Evolutionary conservation across 2,329 filamentous ascomycete species (phyloP).

Genomic region (Tothia fuscella): DNA sequence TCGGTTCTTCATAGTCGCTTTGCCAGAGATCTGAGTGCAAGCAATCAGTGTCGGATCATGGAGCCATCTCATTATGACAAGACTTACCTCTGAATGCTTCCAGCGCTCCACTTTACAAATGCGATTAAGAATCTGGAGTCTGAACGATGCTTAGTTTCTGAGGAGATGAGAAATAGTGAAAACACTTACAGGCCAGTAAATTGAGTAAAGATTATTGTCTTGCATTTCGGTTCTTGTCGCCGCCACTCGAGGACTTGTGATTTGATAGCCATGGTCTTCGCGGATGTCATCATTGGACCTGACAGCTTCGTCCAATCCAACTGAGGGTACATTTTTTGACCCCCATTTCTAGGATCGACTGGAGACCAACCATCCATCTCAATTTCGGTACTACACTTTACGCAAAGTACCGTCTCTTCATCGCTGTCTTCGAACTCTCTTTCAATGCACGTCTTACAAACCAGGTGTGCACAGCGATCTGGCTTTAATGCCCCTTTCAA

Average conservation of each 20-base stretch:
- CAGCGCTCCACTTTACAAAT: constrained; percentile 41
- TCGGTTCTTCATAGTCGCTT: constrained; percentile 32
- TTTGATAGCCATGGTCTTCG: constrained; percentile 35
- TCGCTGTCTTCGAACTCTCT: no score
- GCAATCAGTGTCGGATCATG: not conserved
- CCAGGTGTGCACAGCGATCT: no score
- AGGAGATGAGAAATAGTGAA: no score
- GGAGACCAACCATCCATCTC: no score
- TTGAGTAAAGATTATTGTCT: constrained; percentile 50
- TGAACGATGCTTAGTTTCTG: not conserved
- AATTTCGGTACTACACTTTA: no score
- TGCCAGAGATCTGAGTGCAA: constrained; percentile 23
- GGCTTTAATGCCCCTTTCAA: no score
- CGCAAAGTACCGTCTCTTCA: no score
- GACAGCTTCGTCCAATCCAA: not conserved
- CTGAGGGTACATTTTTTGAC: no score
- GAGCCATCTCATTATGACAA: not conserved
- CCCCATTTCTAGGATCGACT: no score
- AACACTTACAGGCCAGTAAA: constrained; percentile 35
- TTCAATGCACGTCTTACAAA: no score
- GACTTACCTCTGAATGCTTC: constrained; percentile 15
- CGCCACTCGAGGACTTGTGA: constrained; percentile 33
- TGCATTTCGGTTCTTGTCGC: constrained; percentile 33
- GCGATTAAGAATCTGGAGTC: constrained; percentile 35
- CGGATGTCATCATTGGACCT: constrained; percentile 18